These are phyloP conservation scores for Bipolaris victoriae DNA, from an alignment of 2,329 filamentous ascomycete species.

Conservation along the genomic window DNA sequence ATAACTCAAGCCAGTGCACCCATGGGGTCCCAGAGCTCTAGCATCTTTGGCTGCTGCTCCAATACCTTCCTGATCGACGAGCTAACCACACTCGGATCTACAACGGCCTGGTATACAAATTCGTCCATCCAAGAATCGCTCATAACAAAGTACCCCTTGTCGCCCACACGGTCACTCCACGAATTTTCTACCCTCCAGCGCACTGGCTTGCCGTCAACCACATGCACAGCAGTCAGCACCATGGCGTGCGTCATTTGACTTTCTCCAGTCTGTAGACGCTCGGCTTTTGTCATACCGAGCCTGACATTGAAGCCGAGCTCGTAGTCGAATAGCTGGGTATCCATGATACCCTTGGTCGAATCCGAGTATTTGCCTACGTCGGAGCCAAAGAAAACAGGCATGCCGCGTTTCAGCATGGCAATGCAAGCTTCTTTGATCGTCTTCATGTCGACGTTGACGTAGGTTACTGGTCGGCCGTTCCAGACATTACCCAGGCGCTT, in stretches of 20 bases:
- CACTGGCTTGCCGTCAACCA: conserved; percentile 69
- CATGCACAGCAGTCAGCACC: conserved; percentile 85
- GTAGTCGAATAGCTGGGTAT: conserved; percentile 77
- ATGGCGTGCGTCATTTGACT: conserved; percentile 90
- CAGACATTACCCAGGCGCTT: conserved; percentile 81
- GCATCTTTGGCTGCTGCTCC: conserved; percentile 69
- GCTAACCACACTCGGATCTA: conserved; percentile 68
- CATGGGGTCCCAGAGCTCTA: conserved; percentile 77
- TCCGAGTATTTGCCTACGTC: conserved; percentile 87
- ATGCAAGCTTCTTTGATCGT: conserved; percentile 76
- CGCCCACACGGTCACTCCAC: conserved; percentile 74
- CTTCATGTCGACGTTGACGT: conserved; percentile 80
- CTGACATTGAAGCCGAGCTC: conserved; percentile 81
- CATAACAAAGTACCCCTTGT: conserved; percentile 90
- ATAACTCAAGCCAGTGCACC: conserved; percentile 64
- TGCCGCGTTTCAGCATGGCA: conserved; percentile 75
- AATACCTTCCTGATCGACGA: conserved; percentile 73
- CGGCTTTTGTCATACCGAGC: conserved; percentile 76
- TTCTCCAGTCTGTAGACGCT: conserved; percentile 75
- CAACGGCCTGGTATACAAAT: conserved; percentile 85
- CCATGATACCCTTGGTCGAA: conserved; percentile 74
- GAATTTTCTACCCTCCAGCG: conserved; percentile 89
- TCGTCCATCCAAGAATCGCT: conserved; percentile 69
- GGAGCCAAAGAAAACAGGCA: conserved; percentile 86
- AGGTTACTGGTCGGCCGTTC: conserved; percentile 75